A percentile compares a stretch with the other conserved stretches of the same genome.
phyloP scores from a whole-genome alignment of 2,329 filamentous ascomycete species.

The Ceratocystis cacaofunesta region DNA sequence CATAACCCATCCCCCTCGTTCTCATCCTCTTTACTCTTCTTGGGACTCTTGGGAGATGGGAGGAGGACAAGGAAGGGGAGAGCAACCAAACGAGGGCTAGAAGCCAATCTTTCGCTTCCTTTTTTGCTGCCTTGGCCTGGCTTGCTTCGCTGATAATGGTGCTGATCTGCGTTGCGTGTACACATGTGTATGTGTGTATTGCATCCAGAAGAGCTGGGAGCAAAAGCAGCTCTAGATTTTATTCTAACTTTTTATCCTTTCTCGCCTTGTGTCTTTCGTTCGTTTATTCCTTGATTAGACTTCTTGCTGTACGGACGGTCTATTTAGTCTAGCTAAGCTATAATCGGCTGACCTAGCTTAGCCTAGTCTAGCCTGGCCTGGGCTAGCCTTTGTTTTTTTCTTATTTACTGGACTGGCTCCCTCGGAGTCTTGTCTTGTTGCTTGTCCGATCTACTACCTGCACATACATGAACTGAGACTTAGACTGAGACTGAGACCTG shows the following conservation, averaged over 20 bases:
- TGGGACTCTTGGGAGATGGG: not conserved
- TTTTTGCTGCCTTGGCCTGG: not conserved
- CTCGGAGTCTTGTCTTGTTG: conserved; percentile 3
- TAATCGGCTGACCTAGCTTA: not conserved
- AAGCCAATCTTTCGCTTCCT: not conserved
- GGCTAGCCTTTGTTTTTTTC: not conserved
- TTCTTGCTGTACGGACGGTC: not conserved
- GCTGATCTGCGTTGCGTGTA: not conserved
- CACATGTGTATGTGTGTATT: not conserved
- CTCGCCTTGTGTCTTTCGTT: not conserved
- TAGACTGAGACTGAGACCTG: not conserved
- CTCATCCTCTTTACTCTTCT: not conserved
- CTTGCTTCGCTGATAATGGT: not conserved
- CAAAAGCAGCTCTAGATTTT: not conserved
- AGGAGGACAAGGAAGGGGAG: not conserved
- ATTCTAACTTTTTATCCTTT: not conserved
- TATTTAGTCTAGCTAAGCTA: too few species aligned
- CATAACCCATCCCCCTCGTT: not conserved
- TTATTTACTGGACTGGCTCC: not conserved
- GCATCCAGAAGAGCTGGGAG: not conserved
- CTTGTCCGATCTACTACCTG: not conserved
- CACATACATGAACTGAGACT: conserved; percentile 1
- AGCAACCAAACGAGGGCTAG: not conserved
- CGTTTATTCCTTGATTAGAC: not conserved
- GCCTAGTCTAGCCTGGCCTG: not conserved